Evolutionary conservation across 169 alveolate species (phyloP).

Genomic region (Hepatocystis sp.): DNA sequence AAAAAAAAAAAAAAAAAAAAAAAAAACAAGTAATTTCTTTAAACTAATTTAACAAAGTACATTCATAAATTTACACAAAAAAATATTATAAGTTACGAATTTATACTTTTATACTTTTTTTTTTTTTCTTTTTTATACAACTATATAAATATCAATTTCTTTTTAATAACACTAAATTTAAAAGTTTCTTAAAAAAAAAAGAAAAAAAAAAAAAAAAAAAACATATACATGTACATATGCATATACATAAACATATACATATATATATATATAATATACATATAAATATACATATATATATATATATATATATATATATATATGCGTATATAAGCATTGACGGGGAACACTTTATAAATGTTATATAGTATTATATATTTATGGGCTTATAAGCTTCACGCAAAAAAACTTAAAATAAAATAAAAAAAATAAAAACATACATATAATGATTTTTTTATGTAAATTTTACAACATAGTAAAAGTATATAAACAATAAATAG

Average conservation of each 20-base stretch:
- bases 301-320: neutral
- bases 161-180: neutral
- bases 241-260: slow-evolving; percentile 11
- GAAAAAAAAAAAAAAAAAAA: neutral
- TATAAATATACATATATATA: slow-evolving; percentile 5
- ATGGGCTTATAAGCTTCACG: too few species aligned
- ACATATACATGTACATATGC: neutral
- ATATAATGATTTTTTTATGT: too few species aligned
- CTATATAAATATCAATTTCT: neutral
- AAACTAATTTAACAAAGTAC: too few species aligned
- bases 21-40: neutral
- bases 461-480: too few species aligned
- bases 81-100: too few species aligned
- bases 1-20: too few species aligned
- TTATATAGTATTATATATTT: too few species aligned
- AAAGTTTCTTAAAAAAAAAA: neutral
- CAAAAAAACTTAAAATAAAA: too few species aligned
- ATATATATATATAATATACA: neutral
- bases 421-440: too few species aligned
- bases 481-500: too few species aligned
- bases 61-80: too few species aligned
- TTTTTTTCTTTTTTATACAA: neutral
- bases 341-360: too few species aligned
- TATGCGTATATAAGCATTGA: neutral
- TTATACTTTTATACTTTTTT: neutral